A percentile compares a stretch with the other conserved stretches of the same genome.
phyloP scores from a whole-genome alignment of 306 rosid genomes.

The Lathyrus oleraceus region DNA sequence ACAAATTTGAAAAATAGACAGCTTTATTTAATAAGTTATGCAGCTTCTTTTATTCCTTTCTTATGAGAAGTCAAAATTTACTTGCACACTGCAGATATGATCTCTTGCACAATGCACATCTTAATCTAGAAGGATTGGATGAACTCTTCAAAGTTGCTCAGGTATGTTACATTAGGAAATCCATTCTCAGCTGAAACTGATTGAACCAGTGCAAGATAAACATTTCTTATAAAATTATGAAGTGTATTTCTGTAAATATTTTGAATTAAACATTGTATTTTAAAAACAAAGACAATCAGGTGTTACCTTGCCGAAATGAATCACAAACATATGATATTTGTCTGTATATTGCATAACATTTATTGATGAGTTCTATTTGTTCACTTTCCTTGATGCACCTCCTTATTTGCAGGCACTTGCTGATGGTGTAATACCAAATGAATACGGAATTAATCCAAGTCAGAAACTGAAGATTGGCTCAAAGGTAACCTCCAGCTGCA shows the following conservation, averaged over 20 bases:
- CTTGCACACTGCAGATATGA: constrained; percentile 71
- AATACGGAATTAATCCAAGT: constrained; percentile 89
- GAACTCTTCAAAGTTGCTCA: constrained; percentile 96
- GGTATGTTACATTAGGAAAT: constrained; percentile 50
- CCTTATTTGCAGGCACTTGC: constrained; percentile 74
- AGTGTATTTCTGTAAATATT: constrained; percentile 6
- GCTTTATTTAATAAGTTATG: constrained; percentile 19
- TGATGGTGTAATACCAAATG: constrained; percentile 97
- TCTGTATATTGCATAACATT: constrained; percentile 33
- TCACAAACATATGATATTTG: constrained; percentile 25
- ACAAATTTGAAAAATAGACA: constrained; percentile 20
- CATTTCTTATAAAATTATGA: constrained; percentile 28
- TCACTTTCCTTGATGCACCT: constrained; percentile 23
- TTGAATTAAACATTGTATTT: constrained; percentile 8
- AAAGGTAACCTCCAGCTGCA: constrained; percentile 53
- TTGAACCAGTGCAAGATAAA: constrained; percentile 10
- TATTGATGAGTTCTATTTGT: constrained; percentile 1
- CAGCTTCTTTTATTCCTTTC: constrained; percentile 26
- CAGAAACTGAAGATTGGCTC: constrained; percentile 97
- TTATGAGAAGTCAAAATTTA: constrained; percentile 31
- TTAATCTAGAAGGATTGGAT: constrained; percentile 85
- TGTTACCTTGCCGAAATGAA: constrained; percentile 2
- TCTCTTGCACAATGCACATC: constrained; percentile 93
- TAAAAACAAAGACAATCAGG: constrained; percentile 12
- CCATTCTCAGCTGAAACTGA: constrained; percentile 8